Base-by-base conservation (phyloP, 106 monocot species). In the Dioscorea zingiberensis region DNA sequence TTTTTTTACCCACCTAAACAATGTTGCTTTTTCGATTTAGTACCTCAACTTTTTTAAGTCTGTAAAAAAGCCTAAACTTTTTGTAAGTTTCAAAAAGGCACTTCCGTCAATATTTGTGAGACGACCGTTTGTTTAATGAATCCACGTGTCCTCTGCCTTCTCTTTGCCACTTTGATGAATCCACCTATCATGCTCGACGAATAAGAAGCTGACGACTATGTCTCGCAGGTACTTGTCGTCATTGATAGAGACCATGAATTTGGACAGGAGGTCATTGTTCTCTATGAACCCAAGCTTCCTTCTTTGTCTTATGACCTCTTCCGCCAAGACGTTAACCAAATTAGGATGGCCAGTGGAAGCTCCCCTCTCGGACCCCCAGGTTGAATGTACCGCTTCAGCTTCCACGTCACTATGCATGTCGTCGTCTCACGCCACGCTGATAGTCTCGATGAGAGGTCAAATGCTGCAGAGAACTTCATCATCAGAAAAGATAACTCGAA, bases 191-290 rank as follows among this genome's bases (percentile, higher is more conserved):
- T n/a, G 72, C 19, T 85, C 90, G 13, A 85, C 90, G 18, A 90
- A 67, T 21, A 90, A 63, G 72, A 90, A 90, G 77, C 86, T 90
- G 47, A 90, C 64, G 22, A 83, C 90, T 19, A 90, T 76, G 65
- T 90, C 86, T 1, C 83, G 76, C 27, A 90, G 77, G 71, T 71
- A 83, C 16, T 24, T 28, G 26, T 83, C 80, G 30, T 90, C 85
- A 22, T 56, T 53, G 13, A 59, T 59, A 6, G 59, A 69, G 19
- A 21, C 53, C 76, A 83, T 83, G 78, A 87, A 83, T 3, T 83
- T 59, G 54, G 90, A 86, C 4, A 90, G 73, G 9, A 90, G 80
- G 59, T 90, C 90, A 64, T 77, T 6, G 65, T 29, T 48, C 5
- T 51, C 48, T 15, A 76, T 25, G 45, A 68, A 59, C 2, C 77